Percentiles rank a stretch among this genome's conserved stretches.
Conservation (phyloP, 768 basidiomycete species). For the Panellus pusillus region DNA sequence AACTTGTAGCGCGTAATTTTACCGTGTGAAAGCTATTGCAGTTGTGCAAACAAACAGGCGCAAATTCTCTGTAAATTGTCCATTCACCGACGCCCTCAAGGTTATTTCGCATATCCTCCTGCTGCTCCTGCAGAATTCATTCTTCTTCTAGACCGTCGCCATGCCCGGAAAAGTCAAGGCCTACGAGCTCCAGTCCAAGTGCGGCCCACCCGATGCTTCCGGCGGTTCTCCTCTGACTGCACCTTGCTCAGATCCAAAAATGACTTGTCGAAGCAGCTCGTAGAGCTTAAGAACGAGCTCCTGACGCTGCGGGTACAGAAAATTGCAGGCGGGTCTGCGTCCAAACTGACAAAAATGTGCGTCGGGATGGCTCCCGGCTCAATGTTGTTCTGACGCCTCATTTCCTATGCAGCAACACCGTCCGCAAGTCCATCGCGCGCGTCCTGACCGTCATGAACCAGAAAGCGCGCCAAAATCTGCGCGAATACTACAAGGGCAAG, state of each 20-base stretch:
- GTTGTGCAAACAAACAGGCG: background rate
- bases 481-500: constrained; percentile 97
- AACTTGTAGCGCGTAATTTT: constrained; percentile 40
- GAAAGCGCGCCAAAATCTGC: constrained; percentile 94
- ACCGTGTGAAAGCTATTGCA: constrained; percentile 24
- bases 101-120: background rate
- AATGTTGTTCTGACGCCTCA: constrained; percentile 4
- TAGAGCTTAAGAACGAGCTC: constrained; percentile 95
- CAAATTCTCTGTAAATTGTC: background rate
- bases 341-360: constrained; percentile 97
- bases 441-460: constrained; percentile 99
- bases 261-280: constrained; percentile 92
- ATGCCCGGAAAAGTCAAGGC: constrained; percentile 95
- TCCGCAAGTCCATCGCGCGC: constrained; percentile 98
- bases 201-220: constrained; percentile 30
- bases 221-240: constrained; percentile 14
- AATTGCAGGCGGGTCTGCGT: constrained; percentile 92
- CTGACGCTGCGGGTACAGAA: constrained; percentile 94
- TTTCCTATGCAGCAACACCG: constrained; percentile 68
- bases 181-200: constrained; percentile 96
- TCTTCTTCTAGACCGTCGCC: constrained; percentile 35
- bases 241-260: constrained; percentile 78
- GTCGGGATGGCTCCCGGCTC: constrained; percentile 28
- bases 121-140: background rate
- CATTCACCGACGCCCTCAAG: constrained; percentile 12